phyloP scores from a whole-genome alignment of 257 asterid genomes.

The Solanum microdontum region DNA sequence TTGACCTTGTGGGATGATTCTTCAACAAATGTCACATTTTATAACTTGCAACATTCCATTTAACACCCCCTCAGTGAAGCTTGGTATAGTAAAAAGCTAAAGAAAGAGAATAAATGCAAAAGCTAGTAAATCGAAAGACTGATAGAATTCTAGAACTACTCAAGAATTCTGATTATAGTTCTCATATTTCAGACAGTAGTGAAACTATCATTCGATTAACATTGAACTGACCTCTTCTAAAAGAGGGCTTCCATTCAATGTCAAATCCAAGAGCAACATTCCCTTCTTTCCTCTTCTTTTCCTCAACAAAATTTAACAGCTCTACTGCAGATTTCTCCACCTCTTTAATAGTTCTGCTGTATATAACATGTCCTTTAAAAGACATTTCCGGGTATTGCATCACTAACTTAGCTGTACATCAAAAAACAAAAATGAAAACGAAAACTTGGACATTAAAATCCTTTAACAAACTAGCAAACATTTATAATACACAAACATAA shows the following conservation, averaged over 20 bases:
- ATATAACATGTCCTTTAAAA: constrained; percentile 57
- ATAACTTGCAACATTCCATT: neutral
- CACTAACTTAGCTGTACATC: neutral
- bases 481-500: neutral
- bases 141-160: neutral
- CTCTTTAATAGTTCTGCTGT: constrained; percentile 64
- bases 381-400: constrained; percentile 32
- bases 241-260: constrained; percentile 87
- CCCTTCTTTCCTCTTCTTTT: constrained; percentile 41
- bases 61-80: neutral
- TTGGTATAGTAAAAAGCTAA: neutral
- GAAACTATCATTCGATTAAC: neutral
- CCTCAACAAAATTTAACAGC: constrained; percentile 61
- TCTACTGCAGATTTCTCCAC: constrained; percentile 70
- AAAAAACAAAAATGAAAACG: neutral
- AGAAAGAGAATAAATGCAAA: neutral
- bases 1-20: neutral
- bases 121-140: neutral
- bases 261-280: constrained; percentile 76
- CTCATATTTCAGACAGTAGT: neutral
- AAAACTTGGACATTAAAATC: neutral
- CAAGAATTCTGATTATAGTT: neutral
- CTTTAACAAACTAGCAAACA: neutral
- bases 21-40: neutral
- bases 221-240: constrained; percentile 45